Evolutionary conservation across 2,329 filamentous ascomycete genomes (phyloP), one percentile per base, ranked within the genome.

Genomic region (Pleurostoma richardsiae): DNA sequence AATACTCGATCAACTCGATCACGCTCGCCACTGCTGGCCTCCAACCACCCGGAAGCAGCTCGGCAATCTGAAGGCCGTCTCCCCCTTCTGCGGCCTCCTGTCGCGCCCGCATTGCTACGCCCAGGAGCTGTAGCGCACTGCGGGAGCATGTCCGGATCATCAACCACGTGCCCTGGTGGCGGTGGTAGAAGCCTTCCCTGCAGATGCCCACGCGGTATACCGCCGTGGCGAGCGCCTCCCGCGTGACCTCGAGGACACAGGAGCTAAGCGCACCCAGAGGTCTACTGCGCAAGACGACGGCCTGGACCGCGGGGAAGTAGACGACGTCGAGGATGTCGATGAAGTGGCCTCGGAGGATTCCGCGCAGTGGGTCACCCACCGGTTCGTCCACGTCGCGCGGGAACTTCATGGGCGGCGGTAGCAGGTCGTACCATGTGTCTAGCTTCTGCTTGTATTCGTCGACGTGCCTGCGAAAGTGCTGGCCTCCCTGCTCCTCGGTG

Each of bases 131-230:
- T 7, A 57, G 45, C 10, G 49, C 42, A 40, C 54, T 56, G n/a
- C 54, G 48, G 1, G 52, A 52, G n/a, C 49, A 53, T 8, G 48
- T 52, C 28, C 52, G 48, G 6, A 57, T 47, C 52, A 54, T 56
- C n/a, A 57, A 30, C 55, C 55, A 57, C 2, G 50, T 53, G 1
- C 55, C 55, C 10, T 57, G 55, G 40, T 57, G 55, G 5, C 54
- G 52, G 30, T 55, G 49, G 26, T 42, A 54, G 31, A 54, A 53
- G 1, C 53, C 55, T n/a, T 52, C 49, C 30, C 51, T 44, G 44
- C 45, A 49, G 2, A 52, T 40, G 2, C 45, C 33, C 10, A 56
- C 46, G 1, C 55, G 44, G n/a, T 50, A 43, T 4, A 51, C 47
- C 6, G 50, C 54, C 8, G 47, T 51, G 5, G 31, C 39, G 11